Base-by-base conservation (phyloP, 2,329 filamentous ascomycete genomes). In the Parastagonospora avenae region DNA sequence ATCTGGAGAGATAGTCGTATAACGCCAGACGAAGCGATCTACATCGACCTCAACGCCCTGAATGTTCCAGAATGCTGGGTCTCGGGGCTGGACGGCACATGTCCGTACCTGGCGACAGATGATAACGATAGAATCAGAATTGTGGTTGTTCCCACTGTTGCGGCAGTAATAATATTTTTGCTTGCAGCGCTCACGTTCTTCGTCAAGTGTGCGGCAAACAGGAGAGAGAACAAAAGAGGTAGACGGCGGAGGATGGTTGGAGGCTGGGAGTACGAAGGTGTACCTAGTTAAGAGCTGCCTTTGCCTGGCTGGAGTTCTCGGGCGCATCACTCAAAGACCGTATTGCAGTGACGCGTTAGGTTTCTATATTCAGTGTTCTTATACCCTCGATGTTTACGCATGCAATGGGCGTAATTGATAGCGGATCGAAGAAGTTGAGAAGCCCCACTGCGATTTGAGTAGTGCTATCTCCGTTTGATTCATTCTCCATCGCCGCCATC, bases 261-360 rank as follows among this genome's bases (percentile, higher is more conserved):
- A 52, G 83, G 83, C 1, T 86, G 84, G 80, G 83, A 87, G 61
- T 88, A 89, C 74, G 86, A 89, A 66, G 86, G 86, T 12, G 85
- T 89, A 43, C 86, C 86, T 43, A 71, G 67, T 55, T 73, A 32
- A 33, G 40, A 12, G 16, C 9, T 3, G 10, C 3, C 29, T 15
- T 12, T 30, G 24, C 12, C 10, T 9, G 38, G 19, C 19, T 24
- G 3, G 19, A 5, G 19, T 24, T 24, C 19, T 24, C 19, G 19
- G 19, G 19, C 19, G 19, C 5, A 24, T 24, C 3, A 24, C 5
- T 24, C 19, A 24, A 24, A 5, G 19, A 24, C 19, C 19, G 19
- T 24, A 24, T 24, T 24, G 19, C 19, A 24, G 19, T 24, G 19
- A 24, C 19, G 19, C 5, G 19, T 24, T 24, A 24, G 19, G 5